Percentiles rank a stretch among this genome's conserved stretches.
These are phyloP conservation scores for Boletus reticulatus DNA, from an alignment of 768 basidiomycete genomes.

Conservation along the genomic window DNA sequence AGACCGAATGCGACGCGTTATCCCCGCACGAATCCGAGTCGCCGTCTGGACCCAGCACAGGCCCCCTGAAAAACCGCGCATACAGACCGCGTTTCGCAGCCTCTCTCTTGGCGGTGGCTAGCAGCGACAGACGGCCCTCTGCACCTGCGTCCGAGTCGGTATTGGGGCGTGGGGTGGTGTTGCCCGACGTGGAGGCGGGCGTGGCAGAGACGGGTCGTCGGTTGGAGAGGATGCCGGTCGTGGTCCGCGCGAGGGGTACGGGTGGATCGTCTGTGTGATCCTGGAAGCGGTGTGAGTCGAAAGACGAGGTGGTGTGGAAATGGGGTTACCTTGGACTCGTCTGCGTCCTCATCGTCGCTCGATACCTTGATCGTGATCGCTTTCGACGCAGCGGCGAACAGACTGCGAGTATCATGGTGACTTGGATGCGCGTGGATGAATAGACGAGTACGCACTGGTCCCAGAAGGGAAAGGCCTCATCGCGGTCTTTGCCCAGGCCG, in stretches of 20 bases:
- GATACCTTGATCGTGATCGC: conserved; percentile 72
- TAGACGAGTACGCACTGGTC: conserved; percentile 70
- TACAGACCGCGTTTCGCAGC: conserved; percentile 77
- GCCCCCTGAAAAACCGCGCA: conserved; percentile 77
- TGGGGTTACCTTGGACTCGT: neutral
- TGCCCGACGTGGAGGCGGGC: conserved; percentile 45
- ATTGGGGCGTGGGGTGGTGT: conserved; percentile 36
- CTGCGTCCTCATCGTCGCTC: conserved; percentile 50
- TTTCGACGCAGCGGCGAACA: conserved; percentile 81
- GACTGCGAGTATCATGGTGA: conserved; percentile 17
- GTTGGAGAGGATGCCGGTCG: conserved; percentile 75
- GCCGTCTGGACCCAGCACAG: conserved; percentile 54
- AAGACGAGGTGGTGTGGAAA: too few species aligned
- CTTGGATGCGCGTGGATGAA: neutral
- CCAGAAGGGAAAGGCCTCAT: conserved; percentile 97
- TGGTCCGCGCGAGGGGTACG: conserved; percentile 51
- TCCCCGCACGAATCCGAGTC: conserved; percentile 1
- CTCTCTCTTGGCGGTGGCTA: conserved; percentile 71
- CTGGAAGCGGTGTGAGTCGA: conserved; percentile 6
- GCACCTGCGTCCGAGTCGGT: neutral
- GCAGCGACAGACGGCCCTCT: conserved; percentile 41
- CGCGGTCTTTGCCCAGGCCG: conserved; percentile 89
- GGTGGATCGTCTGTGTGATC: conserved; percentile 13
- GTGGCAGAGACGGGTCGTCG: conserved; percentile 55
- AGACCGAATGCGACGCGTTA: neutral